A percentile compares a stretch with the other conserved stretches of the same genome.
Evolutionary conservation across 106 monocot species (phyloP).

Genomic region (Dioscorea dumetorum): DNA sequence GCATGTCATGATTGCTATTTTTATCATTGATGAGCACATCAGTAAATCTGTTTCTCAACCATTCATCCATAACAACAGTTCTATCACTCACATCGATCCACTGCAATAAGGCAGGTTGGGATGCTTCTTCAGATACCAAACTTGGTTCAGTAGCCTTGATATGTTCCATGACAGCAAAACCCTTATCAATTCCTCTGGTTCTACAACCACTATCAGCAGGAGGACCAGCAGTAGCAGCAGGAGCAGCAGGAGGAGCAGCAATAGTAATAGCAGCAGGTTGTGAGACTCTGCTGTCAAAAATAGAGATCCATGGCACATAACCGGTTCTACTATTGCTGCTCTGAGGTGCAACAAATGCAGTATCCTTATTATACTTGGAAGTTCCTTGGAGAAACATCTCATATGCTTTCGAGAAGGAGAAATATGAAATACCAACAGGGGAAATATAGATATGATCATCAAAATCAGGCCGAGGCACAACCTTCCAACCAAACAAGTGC

Average conservation of each 20-base stretch:
- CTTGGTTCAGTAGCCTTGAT: neutral
- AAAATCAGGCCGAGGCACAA: conserved; percentile 13
- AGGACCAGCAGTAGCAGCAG: too few species aligned
- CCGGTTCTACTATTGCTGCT: conserved; percentile 1
- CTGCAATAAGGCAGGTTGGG: neutral
- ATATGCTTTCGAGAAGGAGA: conserved; percentile 39
- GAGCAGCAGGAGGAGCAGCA: too few species aligned
- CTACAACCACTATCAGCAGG: neutral
- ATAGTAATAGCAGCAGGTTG: neutral
- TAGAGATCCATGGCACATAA: neutral
- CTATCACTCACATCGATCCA: neutral
- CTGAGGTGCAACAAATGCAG: neutral
- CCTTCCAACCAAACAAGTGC: conserved; percentile 45
- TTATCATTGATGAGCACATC: neutral
- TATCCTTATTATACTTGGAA: conserved; percentile 35
- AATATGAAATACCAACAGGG: conserved; percentile 35
- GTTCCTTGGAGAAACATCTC: conserved; percentile 42
- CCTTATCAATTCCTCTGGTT: neutral
- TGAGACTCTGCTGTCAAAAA: neutral
- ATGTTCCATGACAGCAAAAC: neutral
- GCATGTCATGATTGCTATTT: neutral
- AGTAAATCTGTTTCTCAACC: neutral
- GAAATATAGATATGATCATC: conserved; percentile 33
- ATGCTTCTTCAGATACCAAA: neutral
- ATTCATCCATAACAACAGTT: neutral